Evolutionary conservation across 352 stramenopile species (phyloP).

Genomic region (Globisporangium iwayamae): DNA sequence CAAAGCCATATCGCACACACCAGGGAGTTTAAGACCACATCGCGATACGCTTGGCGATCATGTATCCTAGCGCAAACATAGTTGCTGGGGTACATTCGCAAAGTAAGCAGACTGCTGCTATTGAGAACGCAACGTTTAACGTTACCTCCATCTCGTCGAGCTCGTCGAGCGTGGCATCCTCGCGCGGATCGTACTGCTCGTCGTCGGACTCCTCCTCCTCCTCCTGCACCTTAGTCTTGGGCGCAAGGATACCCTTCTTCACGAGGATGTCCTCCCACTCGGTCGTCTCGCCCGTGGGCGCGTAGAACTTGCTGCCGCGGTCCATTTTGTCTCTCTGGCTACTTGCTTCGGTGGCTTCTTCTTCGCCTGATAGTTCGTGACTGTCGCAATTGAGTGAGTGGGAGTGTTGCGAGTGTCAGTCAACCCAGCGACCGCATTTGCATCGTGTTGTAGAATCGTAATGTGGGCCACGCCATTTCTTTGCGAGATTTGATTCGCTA

Average conservation of each 20-base stretch:
- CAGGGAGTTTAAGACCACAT: too few relatives aligned
- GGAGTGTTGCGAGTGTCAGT: background rate
- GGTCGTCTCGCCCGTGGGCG: slow-evolving; percentile 84
- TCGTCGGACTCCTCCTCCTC: slow-evolving; percentile 71
- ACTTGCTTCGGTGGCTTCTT: slow-evolving; percentile 6
- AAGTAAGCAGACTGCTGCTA: background rate
- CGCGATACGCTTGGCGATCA: background rate
- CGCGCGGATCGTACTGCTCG: slow-evolving; percentile 65
- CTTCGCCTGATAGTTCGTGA: background rate
- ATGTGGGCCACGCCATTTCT: background rate
- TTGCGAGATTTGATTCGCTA: background rate
- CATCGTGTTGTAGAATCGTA: background rate
- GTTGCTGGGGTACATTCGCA: background rate
- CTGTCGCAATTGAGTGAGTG: background rate
- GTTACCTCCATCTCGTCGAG: slow-evolving; percentile 78
- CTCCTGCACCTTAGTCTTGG: slow-evolving; percentile 84
- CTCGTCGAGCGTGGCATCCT: slow-evolving; percentile 81
- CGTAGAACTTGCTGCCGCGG: slow-evolving; percentile 82
- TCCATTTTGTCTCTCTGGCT: slow-evolving; percentile 26
- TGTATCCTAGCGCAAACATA: background rate
- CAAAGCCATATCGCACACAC: background rate
- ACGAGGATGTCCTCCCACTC: slow-evolving; percentile 90
- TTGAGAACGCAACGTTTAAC: slow-evolving; percentile 2
- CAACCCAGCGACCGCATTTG: background rate
- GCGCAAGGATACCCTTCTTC: slow-evolving; percentile 86